These are phyloP conservation scores for Hypoxylon crocopeplum DNA, from an alignment of 495 filamentous ascomycete genomes.

Conservation along the genomic window DNA sequence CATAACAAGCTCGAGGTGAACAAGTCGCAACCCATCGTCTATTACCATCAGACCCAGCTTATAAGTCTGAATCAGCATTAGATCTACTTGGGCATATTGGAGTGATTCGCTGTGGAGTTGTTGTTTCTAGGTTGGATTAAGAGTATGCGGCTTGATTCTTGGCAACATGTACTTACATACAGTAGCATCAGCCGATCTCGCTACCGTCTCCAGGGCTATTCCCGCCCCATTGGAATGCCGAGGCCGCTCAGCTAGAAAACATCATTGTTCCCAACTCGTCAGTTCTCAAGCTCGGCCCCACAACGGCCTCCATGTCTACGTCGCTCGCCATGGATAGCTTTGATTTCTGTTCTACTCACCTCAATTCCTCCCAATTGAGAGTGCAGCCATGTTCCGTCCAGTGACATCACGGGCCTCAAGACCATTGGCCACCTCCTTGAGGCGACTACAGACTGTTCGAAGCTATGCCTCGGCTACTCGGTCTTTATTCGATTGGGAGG, in stretches of 20 bases:
- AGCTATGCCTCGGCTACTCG: slow-evolving; percentile 48
- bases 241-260: slow-evolving; percentile 2
- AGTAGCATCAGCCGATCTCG: slow-evolving; percentile 9
- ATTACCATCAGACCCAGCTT: too few species aligned
- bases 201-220: slow-evolving; percentile 20
- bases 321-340: slow-evolving; percentile 17
- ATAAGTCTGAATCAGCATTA: too few species aligned
- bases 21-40: too few species aligned
- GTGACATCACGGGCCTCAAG: slow-evolving; percentile 28
- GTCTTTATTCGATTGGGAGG: slow-evolving; percentile 86
- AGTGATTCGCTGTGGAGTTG: too few species aligned
- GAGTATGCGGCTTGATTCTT: too few species aligned
- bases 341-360: slow-evolving; percentile 6
- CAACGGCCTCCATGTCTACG: slow-evolving; percentile 14
- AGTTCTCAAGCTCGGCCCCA: slow-evolving; percentile 17
- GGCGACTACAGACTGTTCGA: slow-evolving; percentile 28
- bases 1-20: too few species aligned
- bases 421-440: slow-evolving; percentile 14
- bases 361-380: slow-evolving; percentile 26
- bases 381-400: slow-evolving; percentile 36
- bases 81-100: too few species aligned
- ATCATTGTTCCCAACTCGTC: slow-evolving; percentile 15
- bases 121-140: too few species aligned
- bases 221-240: slow-evolving; percentile 18
- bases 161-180: background rate